phyloP scores from a whole-genome alignment of 2,329 filamentous ascomycete genomes.

The Thelonectria discophora region DNA sequence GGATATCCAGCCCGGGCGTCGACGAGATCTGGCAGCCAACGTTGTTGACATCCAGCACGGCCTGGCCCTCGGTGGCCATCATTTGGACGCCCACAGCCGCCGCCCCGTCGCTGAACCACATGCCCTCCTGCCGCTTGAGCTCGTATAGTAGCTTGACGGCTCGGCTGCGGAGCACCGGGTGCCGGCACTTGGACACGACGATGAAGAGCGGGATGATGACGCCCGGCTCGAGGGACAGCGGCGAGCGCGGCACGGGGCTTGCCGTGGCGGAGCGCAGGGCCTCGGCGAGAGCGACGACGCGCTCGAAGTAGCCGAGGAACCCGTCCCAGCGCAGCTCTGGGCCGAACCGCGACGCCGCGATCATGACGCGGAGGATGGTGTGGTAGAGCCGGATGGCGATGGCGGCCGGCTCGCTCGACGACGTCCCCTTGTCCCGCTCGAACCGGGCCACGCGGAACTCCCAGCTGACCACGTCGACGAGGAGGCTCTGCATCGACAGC shows the following conservation, averaged over 20 bases:
- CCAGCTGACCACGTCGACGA: conserved; percentile 32
- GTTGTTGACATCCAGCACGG: too few species aligned
- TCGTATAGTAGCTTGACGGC: conserved; percentile 37
- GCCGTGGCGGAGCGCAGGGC: conserved; percentile 28
- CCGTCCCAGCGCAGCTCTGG: conserved; percentile 45
- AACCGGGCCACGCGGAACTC: conserved; percentile 39
- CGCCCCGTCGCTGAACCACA: conserved; percentile 45
- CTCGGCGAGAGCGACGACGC: conserved; percentile 35
- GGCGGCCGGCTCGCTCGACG: conserved; percentile 24
- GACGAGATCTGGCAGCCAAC: background rate
- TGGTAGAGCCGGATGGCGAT: conserved; percentile 45
- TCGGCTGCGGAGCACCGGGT: conserved; percentile 42
- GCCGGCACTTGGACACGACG: conserved; percentile 42
- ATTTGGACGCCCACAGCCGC: conserved; percentile 35
- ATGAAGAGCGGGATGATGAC: conserved; percentile 45
- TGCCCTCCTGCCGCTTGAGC: conserved; percentile 45
- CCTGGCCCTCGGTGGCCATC: conserved; percentile 37
- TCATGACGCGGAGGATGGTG: conserved; percentile 31
- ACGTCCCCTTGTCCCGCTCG: conserved; percentile 26
- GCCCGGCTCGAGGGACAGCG: conserved; percentile 46
- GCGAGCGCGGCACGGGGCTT: conserved; percentile 27
- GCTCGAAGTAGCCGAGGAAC: conserved; percentile 42
- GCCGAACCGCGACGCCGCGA: conserved; percentile 33
- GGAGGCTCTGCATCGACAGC: conserved; percentile 11
- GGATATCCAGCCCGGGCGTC: conserved; percentile 16